Conservation (phyloP, 2,329 filamentous ascomycete species). For the Colletotrichum tabaci region DNA sequence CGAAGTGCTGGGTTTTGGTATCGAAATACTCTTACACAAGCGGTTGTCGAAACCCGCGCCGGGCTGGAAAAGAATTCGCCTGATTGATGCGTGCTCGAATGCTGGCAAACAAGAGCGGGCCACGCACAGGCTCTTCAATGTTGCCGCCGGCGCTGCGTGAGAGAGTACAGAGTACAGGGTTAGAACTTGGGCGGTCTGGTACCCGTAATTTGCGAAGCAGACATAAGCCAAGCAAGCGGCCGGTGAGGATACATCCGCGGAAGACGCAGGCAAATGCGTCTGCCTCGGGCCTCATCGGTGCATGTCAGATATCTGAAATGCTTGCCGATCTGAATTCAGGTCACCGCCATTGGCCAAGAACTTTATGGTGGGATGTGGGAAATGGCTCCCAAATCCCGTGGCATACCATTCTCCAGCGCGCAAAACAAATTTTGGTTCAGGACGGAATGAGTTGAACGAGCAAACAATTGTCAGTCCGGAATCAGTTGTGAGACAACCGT, state of each 20-base stretch:
- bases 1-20: constrained; percentile 34
- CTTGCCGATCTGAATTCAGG: constrained; percentile 17
- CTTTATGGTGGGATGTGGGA: background rate
- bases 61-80: constrained; percentile 11
- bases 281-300: constrained; percentile 7
- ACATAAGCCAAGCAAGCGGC: constrained; percentile 5
- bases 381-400: constrained; percentile 9
- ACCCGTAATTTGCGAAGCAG: too few species aligned
- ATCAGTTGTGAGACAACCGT: background rate
- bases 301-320: background rate
- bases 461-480: background rate
- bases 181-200: constrained; percentile 8
- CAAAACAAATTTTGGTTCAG: background rate
- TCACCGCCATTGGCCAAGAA: constrained; percentile 23
- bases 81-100: background rate
- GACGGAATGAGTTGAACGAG: constrained; percentile 8
- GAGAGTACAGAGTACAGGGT: background rate
- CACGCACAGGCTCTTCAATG: background rate
- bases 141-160: constrained; percentile 12
- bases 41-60: constrained; percentile 29
- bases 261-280: constrained; percentile 9
- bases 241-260: background rate
- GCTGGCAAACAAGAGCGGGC: background rate
- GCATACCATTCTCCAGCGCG: constrained; percentile 3
- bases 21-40: constrained; percentile 41